Conservation (phyloP, 306 rosid genomes). For the Trifolium subterraneum region DNA sequence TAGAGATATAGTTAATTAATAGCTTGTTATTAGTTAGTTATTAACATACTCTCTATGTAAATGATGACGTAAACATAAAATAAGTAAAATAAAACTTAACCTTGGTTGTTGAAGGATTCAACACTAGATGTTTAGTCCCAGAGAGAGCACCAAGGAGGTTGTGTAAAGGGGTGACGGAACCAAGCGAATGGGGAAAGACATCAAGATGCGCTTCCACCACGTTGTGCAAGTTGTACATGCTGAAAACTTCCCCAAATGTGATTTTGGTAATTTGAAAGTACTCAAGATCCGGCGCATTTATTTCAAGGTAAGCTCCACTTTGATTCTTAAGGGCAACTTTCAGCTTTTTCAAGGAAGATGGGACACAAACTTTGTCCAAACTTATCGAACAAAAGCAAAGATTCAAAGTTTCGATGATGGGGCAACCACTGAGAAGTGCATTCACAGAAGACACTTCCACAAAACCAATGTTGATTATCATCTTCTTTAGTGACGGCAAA, state of each 20-base stretch:
- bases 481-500: neutral
- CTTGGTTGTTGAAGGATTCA: neutral
- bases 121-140: neutral
- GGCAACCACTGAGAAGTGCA: neutral
- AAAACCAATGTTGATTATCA: neutral
- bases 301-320: neutral
- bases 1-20: too few relatives aligned
- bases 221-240: neutral
- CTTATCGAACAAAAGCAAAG: neutral
- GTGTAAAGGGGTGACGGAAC: neutral
- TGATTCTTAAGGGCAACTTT: neutral
- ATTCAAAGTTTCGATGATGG: neutral
- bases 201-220: neutral
- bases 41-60: neutral
- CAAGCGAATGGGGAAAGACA: neutral
- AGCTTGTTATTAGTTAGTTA: neutral
- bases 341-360: neutral
- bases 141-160: neutral
- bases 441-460: neutral
- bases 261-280: neutral
- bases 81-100: neutral
- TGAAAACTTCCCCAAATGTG: neutral
- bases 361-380: neutral
- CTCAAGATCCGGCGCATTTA: neutral
- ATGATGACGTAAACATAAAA: neutral